Base-by-base conservation (phyloP, 2,329 filamentous ascomycete genomes). In the Fusarium coffeatum region DNA sequence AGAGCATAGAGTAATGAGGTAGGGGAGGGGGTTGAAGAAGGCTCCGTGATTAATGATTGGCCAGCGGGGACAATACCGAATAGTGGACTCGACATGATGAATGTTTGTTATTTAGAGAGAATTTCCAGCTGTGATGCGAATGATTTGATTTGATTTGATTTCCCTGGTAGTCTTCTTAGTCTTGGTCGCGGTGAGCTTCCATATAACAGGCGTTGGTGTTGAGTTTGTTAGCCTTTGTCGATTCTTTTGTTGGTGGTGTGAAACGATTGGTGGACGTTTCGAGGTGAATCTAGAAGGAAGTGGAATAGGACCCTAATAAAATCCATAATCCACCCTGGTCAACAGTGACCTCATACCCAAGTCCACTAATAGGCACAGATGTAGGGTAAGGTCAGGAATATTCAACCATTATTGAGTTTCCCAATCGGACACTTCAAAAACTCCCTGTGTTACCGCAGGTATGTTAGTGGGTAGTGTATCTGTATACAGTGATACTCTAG, bases 31-130 rank as follows among this genome's bases (percentile, higher is more conserved):
- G 82, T 78, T n/a, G 84, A 84, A 30, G 85, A 82, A 2, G 89
- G 88, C 2, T 79, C 76, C 3, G 84, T 87, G 61, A 90, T 82
- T 54, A 89, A 82, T 3, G 87, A 85, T 64, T 86, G 86, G 60
- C 88, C 88, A 25, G 88, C 85, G 15, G 89, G 88, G 59, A 91
- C 83, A 70, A 90, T 82, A 75, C 88, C 88, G 74, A 90, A 89
- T 66, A 86, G 83, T 58, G 83, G 83, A 18, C 47, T 40, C 28
- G 59, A 62, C 51, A 68, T 49, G 30, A 32, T 58, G 58, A 18
- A 25, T 37, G 28, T 11, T 48, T 16, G 22, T 15, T 43, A 32
- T 43, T 28, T 23, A 41, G 20, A 40, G 28, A 27, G 28, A n/a
- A 13, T 23, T 30, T 11, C 8, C 30, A 25, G 11, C 37, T 37